These are phyloP conservation scores for Lactarius evosmus DNA, from an alignment of 768 basidiomycete species.

Conservation along the genomic window DNA sequence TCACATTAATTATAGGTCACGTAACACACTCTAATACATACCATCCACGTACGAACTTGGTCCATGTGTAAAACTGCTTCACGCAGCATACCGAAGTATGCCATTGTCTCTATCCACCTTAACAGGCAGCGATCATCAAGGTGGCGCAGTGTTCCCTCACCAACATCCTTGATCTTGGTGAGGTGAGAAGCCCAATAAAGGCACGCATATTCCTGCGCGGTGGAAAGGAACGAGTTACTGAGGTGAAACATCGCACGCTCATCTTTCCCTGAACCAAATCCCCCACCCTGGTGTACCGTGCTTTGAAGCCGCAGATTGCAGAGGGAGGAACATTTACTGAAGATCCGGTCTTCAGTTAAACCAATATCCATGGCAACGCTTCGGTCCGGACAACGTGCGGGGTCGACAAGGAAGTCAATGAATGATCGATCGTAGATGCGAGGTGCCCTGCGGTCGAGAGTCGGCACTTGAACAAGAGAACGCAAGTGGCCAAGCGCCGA, in stretches of 20 bases:
- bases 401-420: not conserved
- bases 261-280: not conserved
- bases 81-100: not conserved
- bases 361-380: not conserved
- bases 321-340: not conserved
- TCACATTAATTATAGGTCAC: not conserved
- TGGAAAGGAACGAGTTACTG: not conserved
- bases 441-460: not conserved
- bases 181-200: not conserved
- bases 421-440: not conserved
- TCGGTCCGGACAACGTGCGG: not conserved
- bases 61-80: not conserved
- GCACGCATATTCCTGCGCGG: not conserved
- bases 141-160: not conserved
- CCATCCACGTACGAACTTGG: not conserved
- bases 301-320: not conserved
- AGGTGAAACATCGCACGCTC: fast-evolving
- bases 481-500: not conserved
- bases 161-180: not conserved
- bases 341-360: not conserved
- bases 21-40: not conserved
- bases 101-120: not conserved
- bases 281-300: not conserved
- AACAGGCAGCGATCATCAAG: not conserved
- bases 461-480: not conserved